Evolutionary conservation across 2,329 filamentous ascomycete species (phyloP), one percentile per base, ranked within the genome.

Genomic region (Aureobasidium musti): DNA sequence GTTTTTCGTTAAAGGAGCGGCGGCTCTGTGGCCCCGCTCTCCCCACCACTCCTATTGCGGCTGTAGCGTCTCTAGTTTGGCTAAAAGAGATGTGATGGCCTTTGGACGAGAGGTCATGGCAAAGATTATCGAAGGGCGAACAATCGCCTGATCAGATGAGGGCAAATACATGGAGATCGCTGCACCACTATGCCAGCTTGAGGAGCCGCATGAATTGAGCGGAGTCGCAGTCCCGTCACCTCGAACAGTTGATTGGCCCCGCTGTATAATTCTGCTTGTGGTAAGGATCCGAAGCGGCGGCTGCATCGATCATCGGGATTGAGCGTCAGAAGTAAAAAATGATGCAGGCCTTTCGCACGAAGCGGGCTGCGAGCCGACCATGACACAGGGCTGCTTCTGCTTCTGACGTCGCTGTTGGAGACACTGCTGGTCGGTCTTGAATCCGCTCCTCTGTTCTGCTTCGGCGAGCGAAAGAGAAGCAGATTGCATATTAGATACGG

Each of bases 1-100:
- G 10, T 56, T 56, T 56, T 28, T 8, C 28, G 33, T 39, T 19
- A 23, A 8, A 45, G 13, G 26, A 35, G 33, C 54, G 54, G 54
- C 39, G 54, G 54, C 23, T 59, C 54, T 45, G 23, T 45, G 54
- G 54, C 54, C 54, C 54, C 54, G 54, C 54, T 59, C 33, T 45
- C 10, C 54, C 23, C n/a, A n/a, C 17, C 54, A 11, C 6, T 39
- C 21, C 21, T 53, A 10, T 11, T 21, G 0, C 5, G 8, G 4
- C 13, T 50, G 47, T 30, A 39, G 19, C 35, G 52, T 26, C 7
- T 23, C 52, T 26, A 7, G 8, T 26, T 19, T 26, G 26, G 17
- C 19, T 4, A 19, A 14, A 3, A 17, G 8, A n/a, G 30, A 19
- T 30, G 26, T 6, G 11, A 53, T n/a, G 30, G 6, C 39, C 33